Conservation (phyloP, 768 basidiomycete species). For the Tulasnella sp. region DNA sequence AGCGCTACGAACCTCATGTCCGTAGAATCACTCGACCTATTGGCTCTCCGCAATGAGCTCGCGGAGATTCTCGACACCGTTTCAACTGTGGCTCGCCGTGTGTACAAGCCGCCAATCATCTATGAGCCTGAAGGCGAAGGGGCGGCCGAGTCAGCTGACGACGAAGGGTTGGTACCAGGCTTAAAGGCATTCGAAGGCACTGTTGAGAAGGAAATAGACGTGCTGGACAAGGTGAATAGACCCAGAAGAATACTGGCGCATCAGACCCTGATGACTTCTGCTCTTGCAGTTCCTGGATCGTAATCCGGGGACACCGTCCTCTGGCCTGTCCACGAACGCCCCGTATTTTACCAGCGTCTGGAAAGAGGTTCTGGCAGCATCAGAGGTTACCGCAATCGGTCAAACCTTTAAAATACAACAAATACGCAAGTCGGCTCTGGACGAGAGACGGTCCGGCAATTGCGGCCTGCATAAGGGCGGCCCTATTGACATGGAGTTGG, state of each 20-base stretch:
- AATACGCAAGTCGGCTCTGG: not conserved
- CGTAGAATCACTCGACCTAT: not conserved
- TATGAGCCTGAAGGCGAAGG: not conserved
- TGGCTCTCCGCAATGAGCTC: slow-evolving; percentile 15
- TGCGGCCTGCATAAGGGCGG: slow-evolving; percentile 13
- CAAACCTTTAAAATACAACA: slow-evolving; percentile 36
- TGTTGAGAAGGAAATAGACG: slow-evolving; percentile 36
- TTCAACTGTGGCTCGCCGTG: slow-evolving; percentile 6
- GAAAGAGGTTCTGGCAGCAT: slow-evolving; percentile 60
- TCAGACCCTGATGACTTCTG: not conserved
- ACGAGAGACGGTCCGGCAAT: not conserved
- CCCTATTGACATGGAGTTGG: no score
- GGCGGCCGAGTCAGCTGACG: not conserved
- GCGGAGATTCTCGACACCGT: slow-evolving; percentile 10
- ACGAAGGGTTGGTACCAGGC: slow-evolving; percentile 28
- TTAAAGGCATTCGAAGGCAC: slow-evolving; percentile 34
- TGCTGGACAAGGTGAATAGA: slow-evolving; percentile 32
- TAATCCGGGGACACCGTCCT: not conserved
- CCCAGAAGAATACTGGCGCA: slow-evolving; percentile 3
- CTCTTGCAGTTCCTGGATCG: not conserved
- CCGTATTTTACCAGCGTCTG: slow-evolving; percentile 74
- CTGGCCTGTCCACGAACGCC: slow-evolving; percentile 46
- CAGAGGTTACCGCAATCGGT: slow-evolving; percentile 45
- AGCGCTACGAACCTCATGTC: no score
- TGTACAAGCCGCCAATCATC: slow-evolving; percentile 15